Base-by-base conservation (phyloP, 140 eudicot species). In the Stevia rebaudiana region DNA sequence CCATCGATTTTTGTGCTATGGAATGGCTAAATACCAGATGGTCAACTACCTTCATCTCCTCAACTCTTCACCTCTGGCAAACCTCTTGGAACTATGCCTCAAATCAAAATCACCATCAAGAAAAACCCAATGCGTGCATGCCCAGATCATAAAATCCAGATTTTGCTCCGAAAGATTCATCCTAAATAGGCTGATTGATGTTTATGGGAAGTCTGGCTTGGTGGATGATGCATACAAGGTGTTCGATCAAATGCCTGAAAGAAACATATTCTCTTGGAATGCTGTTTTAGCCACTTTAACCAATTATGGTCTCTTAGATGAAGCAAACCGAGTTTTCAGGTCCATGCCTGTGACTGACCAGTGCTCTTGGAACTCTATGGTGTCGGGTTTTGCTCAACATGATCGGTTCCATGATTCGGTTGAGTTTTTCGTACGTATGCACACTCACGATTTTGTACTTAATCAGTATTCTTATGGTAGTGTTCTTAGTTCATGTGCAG, bases 351-450 rank as follows among this genome's bases (percentile, higher is more conserved):
- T 22, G 16, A 85, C 94, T 7, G 98, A 92, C 43, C 98, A 85
- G 81, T 92, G 98, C 71, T 87, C 98, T 4, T 92, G 98, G 95
- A 92, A 92, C 56, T 75, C 82, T n/a, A 80, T 92, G 87, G 90
- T 92, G 21, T 81, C 96, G 4, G 89, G 96, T 43, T 92, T 85
- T 73, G 95, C 95, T 28, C 96, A 76, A 66, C 79, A 54, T 50
- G 84, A 78, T 52, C 58, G 75, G 49, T 92, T 85, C 11, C 66
- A 67, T 21, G 87, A 76, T 52, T 82, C 98, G n/a, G 11, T 85
- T 22, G 84, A 85, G 64, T 83, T 68, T 65, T 81, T 83, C 6
- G 78, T 66, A 64, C 62, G 66, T 44, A 92, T 92, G 98, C 89
- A 84, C 37, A 19, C 12, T 31, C 80, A 80, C 54, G 83, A 79